Percentiles rank a stretch among this genome's conserved stretches.
These are phyloP conservation scores for Carpinus fangiana DNA, from an alignment of 306 rosid genomes.

Conservation along the genomic window DNA sequence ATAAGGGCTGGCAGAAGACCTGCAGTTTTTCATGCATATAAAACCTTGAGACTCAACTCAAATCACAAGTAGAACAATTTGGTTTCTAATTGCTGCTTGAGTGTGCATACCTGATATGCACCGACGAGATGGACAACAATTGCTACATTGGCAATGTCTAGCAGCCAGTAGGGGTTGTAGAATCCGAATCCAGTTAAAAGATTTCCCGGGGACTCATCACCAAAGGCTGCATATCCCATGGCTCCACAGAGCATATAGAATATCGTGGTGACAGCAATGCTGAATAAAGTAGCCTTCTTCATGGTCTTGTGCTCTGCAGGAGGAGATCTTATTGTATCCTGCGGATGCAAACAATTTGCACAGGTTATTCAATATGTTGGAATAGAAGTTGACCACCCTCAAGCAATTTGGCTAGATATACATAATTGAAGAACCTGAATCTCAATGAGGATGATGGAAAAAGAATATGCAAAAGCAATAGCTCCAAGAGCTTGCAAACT, in stretches of 20 bases:
- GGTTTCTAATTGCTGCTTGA: not conserved
- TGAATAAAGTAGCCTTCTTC: conserved; percentile 61
- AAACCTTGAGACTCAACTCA: not conserved
- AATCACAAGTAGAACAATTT: not conserved
- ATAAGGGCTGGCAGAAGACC: conserved; percentile 68
- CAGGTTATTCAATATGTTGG: not conserved
- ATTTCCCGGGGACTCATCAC: conserved; percentile 65
- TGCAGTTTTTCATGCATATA: conserved; percentile 20
- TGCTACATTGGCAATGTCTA: conserved; percentile 71
- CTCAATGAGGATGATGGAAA: conserved; percentile 69
- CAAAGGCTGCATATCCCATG: conserved; percentile 80
- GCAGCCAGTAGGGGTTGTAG: conserved; percentile 76
- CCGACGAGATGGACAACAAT: conserved; percentile 73
- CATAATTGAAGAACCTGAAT: conserved; percentile 52
- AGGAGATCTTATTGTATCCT: conserved; percentile 73
- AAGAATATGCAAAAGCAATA: conserved; percentile 76
- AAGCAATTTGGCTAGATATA: too few relatives aligned
- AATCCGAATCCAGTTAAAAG: conserved; percentile 81
- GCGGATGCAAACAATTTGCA: not conserved
- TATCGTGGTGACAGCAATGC: conserved; percentile 51
- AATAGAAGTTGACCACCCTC: not conserved
- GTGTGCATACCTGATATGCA: conserved; percentile 58
- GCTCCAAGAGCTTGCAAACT: conserved; percentile 74
- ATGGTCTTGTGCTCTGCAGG: conserved; percentile 76
- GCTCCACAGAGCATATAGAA: conserved; percentile 74